A percentile compares a stretch with the other conserved stretches of the same genome.
phyloP scores from a whole-genome alignment of 306 rosid genomes.

The Lathyrus oleraceus region DNA sequence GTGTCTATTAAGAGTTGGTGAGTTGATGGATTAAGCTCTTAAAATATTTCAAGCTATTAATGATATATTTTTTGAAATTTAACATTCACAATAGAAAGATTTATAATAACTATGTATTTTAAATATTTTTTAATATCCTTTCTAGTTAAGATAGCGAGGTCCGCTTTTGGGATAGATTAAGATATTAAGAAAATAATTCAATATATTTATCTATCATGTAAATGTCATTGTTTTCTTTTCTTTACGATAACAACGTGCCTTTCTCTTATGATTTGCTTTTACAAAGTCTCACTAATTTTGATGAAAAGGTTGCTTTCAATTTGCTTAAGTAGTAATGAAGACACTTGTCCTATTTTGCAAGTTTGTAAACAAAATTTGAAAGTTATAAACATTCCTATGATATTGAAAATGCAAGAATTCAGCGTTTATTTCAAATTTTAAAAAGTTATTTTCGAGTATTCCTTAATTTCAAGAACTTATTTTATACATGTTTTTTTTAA shows the following conservation, averaged over 20 bases:
- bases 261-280: constrained; percentile 16
- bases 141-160: neutral
- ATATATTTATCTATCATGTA: neutral
- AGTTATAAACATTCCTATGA: no score
- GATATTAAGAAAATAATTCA: neutral
- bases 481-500: no score
- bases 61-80: no score
- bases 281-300: constrained; percentile 2
- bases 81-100: no score
- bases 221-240: neutral
- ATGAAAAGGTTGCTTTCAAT: constrained; percentile 7
- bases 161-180: neutral
- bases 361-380: neutral
- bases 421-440: no score
- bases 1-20: no score
- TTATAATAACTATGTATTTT: no score
- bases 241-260: neutral
- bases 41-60: no score
- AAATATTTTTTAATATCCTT: neutral
- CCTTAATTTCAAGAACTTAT: no score
- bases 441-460: no score
- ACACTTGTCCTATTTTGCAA: constrained; percentile 24
- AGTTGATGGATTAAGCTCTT: no score
- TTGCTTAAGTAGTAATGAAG: neutral
- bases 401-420: no score